phyloP scores from a whole-genome alignment of 1,284 basidiomycete genomes.

The Athelia psychrophila region DNA sequence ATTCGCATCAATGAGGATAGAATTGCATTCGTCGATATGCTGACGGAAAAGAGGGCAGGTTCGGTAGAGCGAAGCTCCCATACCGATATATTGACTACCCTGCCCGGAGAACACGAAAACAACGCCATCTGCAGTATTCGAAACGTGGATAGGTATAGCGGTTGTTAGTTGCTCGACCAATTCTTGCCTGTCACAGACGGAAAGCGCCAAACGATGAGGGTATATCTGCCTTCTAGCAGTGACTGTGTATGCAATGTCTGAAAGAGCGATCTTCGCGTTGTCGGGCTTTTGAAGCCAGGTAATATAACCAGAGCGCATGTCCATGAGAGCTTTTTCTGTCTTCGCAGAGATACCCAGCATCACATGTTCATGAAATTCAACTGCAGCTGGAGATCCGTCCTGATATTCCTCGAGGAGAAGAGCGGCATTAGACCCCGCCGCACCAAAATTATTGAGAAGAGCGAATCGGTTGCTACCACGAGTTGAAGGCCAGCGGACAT shows the following conservation, averaged over 20 bases:
- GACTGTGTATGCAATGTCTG: conserved; percentile 59
- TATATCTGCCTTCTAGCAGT: conserved; percentile 62
- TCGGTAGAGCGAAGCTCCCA: conserved; percentile 56
- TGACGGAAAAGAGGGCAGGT: conserved; percentile 41
- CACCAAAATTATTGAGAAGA: conserved; percentile 72
- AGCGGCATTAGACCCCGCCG: conserved; percentile 67
- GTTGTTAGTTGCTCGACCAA: conserved; percentile 40
- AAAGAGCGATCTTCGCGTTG: conserved; percentile 26
- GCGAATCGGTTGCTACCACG: conserved; percentile 42
- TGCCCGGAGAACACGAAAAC: conserved; percentile 73
- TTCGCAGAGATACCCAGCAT: conserved; percentile 64
- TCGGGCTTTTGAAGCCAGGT: conserved; percentile 36
- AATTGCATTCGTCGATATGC: conserved; percentile 56
- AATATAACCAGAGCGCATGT: conserved; percentile 44
- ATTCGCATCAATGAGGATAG: conserved; percentile 42
- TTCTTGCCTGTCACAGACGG: conserved; percentile 38
- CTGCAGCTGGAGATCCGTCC: conserved; percentile 7
- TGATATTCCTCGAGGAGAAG: conserved; percentile 55
- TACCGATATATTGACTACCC: conserved; percentile 62
- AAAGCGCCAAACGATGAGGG: conserved; percentile 47
- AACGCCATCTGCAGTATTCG: conserved; percentile 26
- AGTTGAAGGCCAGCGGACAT: conserved; percentile 40
- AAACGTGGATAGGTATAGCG: conserved; percentile 30
- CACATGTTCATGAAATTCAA: conserved; percentile 15
- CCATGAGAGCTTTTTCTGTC: conserved; percentile 40